Evolutionary conservation across 2,329 filamentous ascomycete species (phyloP), one percentile per base, ranked within the genome.

Genomic region (Hawksworthiomyces lignivorus): DNA sequence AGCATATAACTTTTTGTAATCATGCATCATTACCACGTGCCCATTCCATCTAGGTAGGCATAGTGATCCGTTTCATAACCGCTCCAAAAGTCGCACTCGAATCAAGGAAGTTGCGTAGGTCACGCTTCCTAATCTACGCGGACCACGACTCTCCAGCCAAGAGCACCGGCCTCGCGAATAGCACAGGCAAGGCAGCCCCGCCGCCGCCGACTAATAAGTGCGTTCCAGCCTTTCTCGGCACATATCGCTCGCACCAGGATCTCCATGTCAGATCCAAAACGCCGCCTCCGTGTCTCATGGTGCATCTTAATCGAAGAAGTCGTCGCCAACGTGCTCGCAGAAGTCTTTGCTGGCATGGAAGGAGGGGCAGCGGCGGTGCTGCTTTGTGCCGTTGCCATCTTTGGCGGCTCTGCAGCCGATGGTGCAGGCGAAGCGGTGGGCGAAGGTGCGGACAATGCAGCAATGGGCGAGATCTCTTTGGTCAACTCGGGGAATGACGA

Each of bases 131-230:
- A 77, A 40, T 75, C 73, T 19, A 80, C 70, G 39, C 76, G 64
- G 21, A 80, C 72, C n/a, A 87, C 70, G 20, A 87, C 73, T 50
- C 73, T 75, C 67, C 85, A 80, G 3, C 77, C 80, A 44, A 87
- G 57, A 4, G 80, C 84, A 5, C 78, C 77, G 0, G 83, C 84
- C 63, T 90, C 84, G 15, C 85, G 72, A 32, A 90, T 75, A 30
- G 82, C 82, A 59, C 85, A 90, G 4, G 75, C 74, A 27, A 89
- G 60, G 55, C 85, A 90, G 0, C 81, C 83, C 47, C 82, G 69
- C 49, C 77, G 74, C 29, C 72, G 68, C 39, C 82, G 69, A 47
- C 80, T 84, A 48, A 89, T 70, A 15, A 89, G 57, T 18, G 84
- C 84, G 56, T 87, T 83, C 70, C 80, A 81, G 3, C 84, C 84